These are phyloP conservation scores for Penicillium sp. DNA, from an alignment of 2,329 filamentous ascomycete species.

Conservation along the genomic window DNA sequence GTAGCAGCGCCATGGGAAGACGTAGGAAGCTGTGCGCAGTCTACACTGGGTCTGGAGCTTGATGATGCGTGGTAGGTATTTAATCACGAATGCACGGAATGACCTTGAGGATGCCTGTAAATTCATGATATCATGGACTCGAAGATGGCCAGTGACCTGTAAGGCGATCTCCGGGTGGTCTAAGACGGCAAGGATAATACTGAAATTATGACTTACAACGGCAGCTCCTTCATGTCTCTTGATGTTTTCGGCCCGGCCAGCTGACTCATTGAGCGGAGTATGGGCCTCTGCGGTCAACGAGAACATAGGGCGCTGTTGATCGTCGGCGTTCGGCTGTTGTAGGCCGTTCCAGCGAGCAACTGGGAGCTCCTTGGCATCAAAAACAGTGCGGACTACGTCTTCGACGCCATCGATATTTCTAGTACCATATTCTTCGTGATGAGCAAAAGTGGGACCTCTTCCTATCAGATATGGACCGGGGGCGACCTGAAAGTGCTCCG, in stretches of 20 bases:
- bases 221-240: not conserved
- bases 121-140: conserved; percentile 61
- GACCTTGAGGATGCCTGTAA: conserved; percentile 68
- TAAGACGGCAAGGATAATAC: conserved; percentile 22
- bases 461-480: too few species aligned
- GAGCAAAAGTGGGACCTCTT: too few species aligned
- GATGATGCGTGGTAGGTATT: conserved; percentile 64
- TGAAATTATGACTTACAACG: conserved; percentile 12
- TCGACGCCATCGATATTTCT: not conserved
- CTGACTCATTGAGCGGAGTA: too few species aligned
- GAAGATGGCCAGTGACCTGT: conserved; percentile 60
- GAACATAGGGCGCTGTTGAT: not conserved
- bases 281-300: not conserved
- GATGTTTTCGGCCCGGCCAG: too few species aligned
- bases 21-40: conserved; percentile 25
- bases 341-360: not conserved
- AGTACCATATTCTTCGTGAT: not conserved
- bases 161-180: conserved; percentile 56
- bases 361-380: not conserved
- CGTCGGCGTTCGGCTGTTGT: not conserved
- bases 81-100: conserved; percentile 66
- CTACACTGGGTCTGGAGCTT: conserved; percentile 49
- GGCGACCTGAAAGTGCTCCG: not conserved
- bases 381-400: not conserved
- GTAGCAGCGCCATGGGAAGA: conserved; percentile 67